These are phyloP conservation scores for Salix suchowensis DNA, from an alignment of 345 rosid genomes.

Conservation along the genomic window DNA sequence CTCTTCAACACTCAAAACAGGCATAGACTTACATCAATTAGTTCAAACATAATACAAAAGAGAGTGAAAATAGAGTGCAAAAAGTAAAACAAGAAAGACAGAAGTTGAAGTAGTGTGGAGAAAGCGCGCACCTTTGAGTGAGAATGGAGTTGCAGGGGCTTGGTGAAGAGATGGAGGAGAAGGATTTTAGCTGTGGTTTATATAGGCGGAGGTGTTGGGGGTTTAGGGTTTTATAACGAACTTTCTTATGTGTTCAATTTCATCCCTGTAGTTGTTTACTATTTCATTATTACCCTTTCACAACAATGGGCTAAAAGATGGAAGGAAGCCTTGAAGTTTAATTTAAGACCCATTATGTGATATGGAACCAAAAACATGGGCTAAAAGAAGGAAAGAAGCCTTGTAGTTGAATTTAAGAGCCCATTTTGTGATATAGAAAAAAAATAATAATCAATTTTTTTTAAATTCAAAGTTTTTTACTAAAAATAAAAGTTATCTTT, in stretches of 20 bases:
- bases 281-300: background rate
- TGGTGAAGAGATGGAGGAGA: background rate
- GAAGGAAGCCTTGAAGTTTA: no score
- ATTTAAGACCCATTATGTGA: no score
- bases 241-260: background rate
- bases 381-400: no score
- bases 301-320: background rate
- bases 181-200: conserved; percentile 3
- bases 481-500: no score
- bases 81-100: no score
- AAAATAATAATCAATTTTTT: no score
- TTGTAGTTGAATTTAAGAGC: no score
- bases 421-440: no score
- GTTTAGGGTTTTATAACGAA: conserved; percentile 15
- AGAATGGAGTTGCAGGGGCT: background rate
- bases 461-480: no score
- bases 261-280: background rate
- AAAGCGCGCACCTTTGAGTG: background rate
- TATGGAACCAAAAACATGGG: no score
- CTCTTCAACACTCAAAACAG: conserved; percentile 13
- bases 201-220: background rate
- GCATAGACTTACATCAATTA: background rate
- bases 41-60: no score
- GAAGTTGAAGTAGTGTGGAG: background rate
- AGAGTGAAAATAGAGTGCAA: background rate